phyloP scores from a whole-genome alignment of 768 basidiomycete genomes.

The Rhizopogon vinicolor region DNA sequence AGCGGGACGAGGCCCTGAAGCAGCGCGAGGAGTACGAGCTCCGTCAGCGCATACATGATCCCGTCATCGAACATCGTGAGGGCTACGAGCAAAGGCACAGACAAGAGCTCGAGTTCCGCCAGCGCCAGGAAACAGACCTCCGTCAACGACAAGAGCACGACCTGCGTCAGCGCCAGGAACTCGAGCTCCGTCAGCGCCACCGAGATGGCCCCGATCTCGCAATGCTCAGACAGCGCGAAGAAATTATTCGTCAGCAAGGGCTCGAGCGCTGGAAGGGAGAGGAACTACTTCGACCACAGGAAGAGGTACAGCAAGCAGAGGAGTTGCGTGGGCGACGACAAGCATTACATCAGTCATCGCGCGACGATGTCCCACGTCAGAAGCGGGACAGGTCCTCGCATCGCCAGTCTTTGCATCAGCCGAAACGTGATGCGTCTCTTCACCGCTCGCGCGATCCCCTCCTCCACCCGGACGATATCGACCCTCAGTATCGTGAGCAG shows the following conservation, averaged over 20 bases:
- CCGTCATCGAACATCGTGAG: neutral
- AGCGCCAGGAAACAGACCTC: neutral
- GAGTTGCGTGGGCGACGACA: neutral
- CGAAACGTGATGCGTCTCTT: neutral
- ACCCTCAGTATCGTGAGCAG: neutral
- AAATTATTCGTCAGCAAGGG: neutral
- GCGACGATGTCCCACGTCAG: neutral
- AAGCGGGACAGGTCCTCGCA: neutral
- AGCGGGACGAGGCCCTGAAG: conserved; percentile 7
- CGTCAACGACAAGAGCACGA: neutral
- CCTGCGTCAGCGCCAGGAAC: neutral
- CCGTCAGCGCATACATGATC: neutral
- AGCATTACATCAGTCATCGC: neutral
- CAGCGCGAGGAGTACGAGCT: conserved; percentile 11
- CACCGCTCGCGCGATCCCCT: neutral
- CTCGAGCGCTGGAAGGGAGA: neutral
- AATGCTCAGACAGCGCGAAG: neutral
- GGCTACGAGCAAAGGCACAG: neutral
- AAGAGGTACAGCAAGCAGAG: neutral
- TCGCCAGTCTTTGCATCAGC: neutral
- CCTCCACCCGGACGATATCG: neutral
- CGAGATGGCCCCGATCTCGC: neutral
- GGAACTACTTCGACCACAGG: neutral
- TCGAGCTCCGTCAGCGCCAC: neutral
- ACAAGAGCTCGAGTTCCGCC: neutral